A percentile compares a stretch with the other conserved stretches of the same genome.
Conservation (phyloP, 345 rosid genomes). For the Excoecaria cochinchinensis region DNA sequence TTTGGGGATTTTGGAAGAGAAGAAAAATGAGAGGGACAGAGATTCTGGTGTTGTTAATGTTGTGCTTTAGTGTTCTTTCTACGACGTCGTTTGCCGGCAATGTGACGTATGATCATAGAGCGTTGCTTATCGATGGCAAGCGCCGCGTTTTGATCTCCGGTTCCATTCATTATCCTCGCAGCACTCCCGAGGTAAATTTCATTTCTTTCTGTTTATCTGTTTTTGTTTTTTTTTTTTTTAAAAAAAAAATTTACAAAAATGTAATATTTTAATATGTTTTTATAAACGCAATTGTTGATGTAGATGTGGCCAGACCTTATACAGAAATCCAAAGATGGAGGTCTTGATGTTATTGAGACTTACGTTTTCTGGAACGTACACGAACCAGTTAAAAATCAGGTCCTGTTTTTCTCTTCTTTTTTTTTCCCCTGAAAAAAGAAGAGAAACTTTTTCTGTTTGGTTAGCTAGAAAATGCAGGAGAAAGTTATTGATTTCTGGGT, state of each 20-base stretch:
- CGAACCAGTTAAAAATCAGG: slow-evolving; percentile 86
- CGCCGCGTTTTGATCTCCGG: slow-evolving; percentile 78
- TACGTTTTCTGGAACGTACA: slow-evolving; percentile 89
- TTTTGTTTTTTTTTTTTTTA: neutral
- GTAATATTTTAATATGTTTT: neutral
- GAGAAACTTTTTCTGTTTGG: slow-evolving; percentile 14
- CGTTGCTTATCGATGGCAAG: slow-evolving; percentile 74
- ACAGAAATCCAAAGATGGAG: slow-evolving; percentile 96
- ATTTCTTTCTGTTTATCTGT: neutral
- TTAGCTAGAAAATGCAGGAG: slow-evolving; percentile 18
- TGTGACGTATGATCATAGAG: slow-evolving; percentile 81
- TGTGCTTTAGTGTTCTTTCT: slow-evolving; percentile 16
- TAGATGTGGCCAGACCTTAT: slow-evolving; percentile 98
- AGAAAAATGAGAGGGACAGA: slow-evolving; percentile 7
- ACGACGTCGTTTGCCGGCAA: slow-evolving; percentile 44
- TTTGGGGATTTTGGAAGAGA: neutral
- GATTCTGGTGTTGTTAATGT: slow-evolving; percentile 14
- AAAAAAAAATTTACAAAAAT: too few species aligned
- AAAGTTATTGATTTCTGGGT: neutral
- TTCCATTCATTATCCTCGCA: slow-evolving; percentile 95
- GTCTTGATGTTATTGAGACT: slow-evolving; percentile 86
- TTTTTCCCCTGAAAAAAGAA: too few species aligned
- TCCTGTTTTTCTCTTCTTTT: slow-evolving; percentile 15
- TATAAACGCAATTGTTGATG: slow-evolving; percentile 16
- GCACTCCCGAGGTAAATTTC: slow-evolving; percentile 68